Evolutionary conservation across 345 rosid species (phyloP), one percentile per base, ranked within the genome.

Genomic region (Gossypium rotundifolium): DNA sequence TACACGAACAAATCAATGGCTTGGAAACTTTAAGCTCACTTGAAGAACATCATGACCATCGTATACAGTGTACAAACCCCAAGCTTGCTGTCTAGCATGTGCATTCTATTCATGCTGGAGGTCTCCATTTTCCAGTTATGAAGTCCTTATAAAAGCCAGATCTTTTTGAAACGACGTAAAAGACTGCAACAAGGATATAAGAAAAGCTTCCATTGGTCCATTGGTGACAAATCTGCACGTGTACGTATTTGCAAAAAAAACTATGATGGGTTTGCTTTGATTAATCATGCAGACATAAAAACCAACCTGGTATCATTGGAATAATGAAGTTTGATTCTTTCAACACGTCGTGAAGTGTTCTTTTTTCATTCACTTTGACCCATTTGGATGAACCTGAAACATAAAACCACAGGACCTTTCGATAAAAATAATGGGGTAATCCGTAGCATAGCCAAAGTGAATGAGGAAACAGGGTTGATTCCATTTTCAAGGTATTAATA

Each of bases 221-320:
- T 9, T 14, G 18, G 38, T 12, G 11, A 12, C 1, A 62, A 62
- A 16, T 3, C 2, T 38, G 49, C 44, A n/a, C 13, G 33, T 8
- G 4, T 9, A 44, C 11, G 9, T 18, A 65, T 18, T 49, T 20
- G 9, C 45, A 2, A 7, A 27, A 13, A 2, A 20, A 17, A 51
- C 17, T 17, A 63, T 63, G 22, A 63, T 13, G 5, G 18, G 46
- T 16, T 33, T 27, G 65, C 65, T 61, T 33, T 13, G 65, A 59
- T 48, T 11, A 51, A 9, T 40, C 22, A 46, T 13, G 46, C 49
- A 42, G 16, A 14, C 5, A 62, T 42, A 61, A 52, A 53, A 60
- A 75, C 84, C 48, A 70, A 89, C 94, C 98, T 82, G 98, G 98
- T 74, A 92, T 88, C 79, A 87, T 91, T 0, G 96, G 84, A 74